phyloP scores from a whole-genome alignment of 257 asterid species.

The Ligustrum vulgare region DNA sequence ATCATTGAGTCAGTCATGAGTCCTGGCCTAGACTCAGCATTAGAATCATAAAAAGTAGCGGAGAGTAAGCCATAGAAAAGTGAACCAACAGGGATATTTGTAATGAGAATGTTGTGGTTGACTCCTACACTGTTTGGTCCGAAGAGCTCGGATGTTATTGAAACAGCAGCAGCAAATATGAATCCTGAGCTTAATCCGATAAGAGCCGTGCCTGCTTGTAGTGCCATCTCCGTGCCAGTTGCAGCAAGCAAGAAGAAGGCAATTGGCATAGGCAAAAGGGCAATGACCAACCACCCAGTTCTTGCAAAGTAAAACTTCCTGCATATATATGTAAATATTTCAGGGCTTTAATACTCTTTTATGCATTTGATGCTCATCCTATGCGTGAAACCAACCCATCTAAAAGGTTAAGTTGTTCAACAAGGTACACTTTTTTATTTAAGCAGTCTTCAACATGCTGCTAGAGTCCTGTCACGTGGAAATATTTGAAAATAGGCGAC shows the following conservation, averaged over 20 bases:
- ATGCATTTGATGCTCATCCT: not conserved
- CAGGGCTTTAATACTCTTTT: not conserved
- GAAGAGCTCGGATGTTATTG: slow-evolving; percentile 87
- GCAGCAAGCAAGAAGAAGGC: slow-evolving; percentile 62
- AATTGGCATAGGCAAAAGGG: slow-evolving; percentile 68
- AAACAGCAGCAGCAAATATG: slow-evolving; percentile 87
- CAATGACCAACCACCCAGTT: slow-evolving; percentile 85
- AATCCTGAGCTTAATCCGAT: slow-evolving; percentile 95
- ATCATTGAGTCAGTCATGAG: slow-evolving; percentile 38
- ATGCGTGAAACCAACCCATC: not conserved
- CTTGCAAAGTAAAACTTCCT: slow-evolving; percentile 76
- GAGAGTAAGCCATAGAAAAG: slow-evolving; percentile 82
- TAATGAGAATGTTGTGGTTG: slow-evolving; percentile 87
- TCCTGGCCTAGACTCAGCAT: slow-evolving; percentile 28
- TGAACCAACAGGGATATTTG: slow-evolving; percentile 87
- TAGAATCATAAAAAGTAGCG: slow-evolving; percentile 63
- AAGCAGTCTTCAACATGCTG: not conserved
- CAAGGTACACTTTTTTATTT: not conserved
- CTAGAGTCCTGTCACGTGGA: not conserved
- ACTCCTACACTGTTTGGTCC: slow-evolving; percentile 79
- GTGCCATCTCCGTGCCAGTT: slow-evolving; percentile 44
- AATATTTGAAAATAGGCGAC: not conserved
- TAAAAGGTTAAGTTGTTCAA: not conserved
- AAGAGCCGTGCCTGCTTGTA: slow-evolving; percentile 68
- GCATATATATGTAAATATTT: slow-evolving; percentile 18